Evolutionary conservation across 495 filamentous ascomycete genomes (phyloP).

Genomic region (Physcia stellaris): DNA sequence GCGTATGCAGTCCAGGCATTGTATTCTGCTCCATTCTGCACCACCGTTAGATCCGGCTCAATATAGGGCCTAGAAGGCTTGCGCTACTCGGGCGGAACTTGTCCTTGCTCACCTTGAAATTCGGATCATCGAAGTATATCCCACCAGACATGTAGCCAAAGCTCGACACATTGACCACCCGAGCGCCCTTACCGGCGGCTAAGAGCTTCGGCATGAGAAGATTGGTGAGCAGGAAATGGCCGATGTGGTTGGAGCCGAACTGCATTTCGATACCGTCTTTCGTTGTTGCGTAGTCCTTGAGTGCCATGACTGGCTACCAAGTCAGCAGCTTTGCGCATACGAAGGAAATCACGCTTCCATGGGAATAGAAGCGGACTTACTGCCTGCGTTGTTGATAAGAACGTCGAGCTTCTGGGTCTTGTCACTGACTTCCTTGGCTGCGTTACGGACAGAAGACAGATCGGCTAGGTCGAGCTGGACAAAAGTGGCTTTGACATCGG

Average conservation of each 20-base stretch:
- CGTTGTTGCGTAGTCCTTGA: conserved; percentile 17
- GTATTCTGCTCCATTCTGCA: conserved; percentile 33
- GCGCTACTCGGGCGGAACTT: too few relatives aligned
- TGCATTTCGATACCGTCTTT: conserved; percentile 37
- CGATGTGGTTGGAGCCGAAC: conserved; percentile 41
- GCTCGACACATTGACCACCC: conserved; percentile 21
- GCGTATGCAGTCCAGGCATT: conserved; percentile 39
- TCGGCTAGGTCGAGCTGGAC: conserved; percentile 29
- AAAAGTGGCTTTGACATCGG: conserved; percentile 18
- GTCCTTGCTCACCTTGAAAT: conserved; percentile 28
- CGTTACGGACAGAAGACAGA: conserved; percentile 28
- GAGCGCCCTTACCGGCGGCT: conserved; percentile 1
- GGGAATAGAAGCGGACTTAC: too few relatives aligned
- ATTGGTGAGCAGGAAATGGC: conserved; percentile 46
- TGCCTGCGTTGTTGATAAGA: conserved; percentile 59
- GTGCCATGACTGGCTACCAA: too few relatives aligned
- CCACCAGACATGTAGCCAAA: conserved; percentile 27
- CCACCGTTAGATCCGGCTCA: background rate
- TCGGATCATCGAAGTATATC: conserved; percentile 38
- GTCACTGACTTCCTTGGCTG: conserved; percentile 33
- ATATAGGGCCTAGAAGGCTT: too few relatives aligned
- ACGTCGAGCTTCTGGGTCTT: conserved; percentile 40
- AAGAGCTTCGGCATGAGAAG: conserved; percentile 34
- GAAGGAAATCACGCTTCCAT: too few relatives aligned
- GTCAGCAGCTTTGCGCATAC: too few relatives aligned